Evolutionary conservation across 768 basidiomycete species (phyloP).

Genomic region (Serendipita sp.): DNA sequence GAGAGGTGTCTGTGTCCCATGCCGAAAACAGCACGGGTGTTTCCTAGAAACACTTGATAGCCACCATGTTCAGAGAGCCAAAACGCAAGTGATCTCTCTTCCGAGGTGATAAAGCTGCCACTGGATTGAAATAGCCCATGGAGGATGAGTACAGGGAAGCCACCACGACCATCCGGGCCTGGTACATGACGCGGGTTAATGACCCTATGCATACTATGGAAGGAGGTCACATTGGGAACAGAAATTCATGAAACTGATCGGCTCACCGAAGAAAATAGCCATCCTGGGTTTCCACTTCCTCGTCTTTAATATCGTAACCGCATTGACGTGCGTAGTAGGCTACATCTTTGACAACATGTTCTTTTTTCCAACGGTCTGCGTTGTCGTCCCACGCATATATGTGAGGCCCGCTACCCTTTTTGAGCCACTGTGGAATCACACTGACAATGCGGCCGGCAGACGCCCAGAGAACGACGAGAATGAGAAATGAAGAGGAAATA

Average conservation of each 20-base stretch:
- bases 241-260: neutral
- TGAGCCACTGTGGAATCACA: slow-evolving; percentile 11
- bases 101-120: slow-evolving; percentile 31
- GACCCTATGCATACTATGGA: slow-evolving; percentile 19
- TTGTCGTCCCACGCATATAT: slow-evolving; percentile 24
- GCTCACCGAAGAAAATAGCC: slow-evolving; percentile 23
- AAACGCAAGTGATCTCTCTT: slow-evolving; percentile 32
- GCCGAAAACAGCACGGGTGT: slow-evolving; percentile 29
- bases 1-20: slow-evolving; percentile 28
- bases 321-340: slow-evolving; percentile 27
- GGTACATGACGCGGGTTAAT: slow-evolving; percentile 20
- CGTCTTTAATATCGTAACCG: slow-evolving; percentile 28
- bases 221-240: neutral
- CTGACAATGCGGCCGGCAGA: slow-evolving; percentile 11
- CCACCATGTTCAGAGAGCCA: slow-evolving; percentile 31
- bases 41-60: slow-evolving; percentile 27
- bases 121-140: slow-evolving; percentile 33
- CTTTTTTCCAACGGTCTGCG: slow-evolving; percentile 20
- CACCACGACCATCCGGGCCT: slow-evolving; percentile 19
- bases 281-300: slow-evolving; percentile 30
- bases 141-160: slow-evolving; percentile 28
- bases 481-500: slow-evolving; percentile 25
- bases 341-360: slow-evolving; percentile 25
- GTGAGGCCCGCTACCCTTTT: slow-evolving; percentile 13
- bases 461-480: slow-evolving; percentile 28